Evolutionary conservation across 495 filamentous ascomycete species (phyloP), one percentile per base, ranked within the genome.

Genomic region (Bacidia rubella): DNA sequence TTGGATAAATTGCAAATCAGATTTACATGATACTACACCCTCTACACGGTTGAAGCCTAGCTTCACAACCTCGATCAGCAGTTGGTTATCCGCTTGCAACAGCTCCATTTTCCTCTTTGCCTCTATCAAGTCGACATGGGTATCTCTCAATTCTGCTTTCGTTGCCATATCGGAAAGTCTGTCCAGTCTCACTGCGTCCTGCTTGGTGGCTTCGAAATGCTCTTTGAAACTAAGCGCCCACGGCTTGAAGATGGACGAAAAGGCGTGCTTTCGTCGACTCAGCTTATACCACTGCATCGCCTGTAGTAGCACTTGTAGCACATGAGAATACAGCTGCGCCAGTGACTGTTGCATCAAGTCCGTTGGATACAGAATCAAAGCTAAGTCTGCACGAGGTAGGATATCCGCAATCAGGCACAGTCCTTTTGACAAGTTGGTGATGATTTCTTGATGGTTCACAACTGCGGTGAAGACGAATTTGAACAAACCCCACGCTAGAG

Each of bases 281-380:
- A 65, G 54, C 40, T 65, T 46, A 46, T 65, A 70, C 68, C 68
- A 72, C 0, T 54, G 5, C 24, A 51, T 22, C 2, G 66, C 64
- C 9, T 55, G 53, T 11, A 47, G 38, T 10, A 63, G 47, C 26
- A 70, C 70, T 22, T 59, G 50, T 5, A 70, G 47, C 50, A 72
- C 53, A n/a, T 62, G 47, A 2, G 57, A 59, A 55, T 69, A 69
- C 0, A 72, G 44, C 7, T 45, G 15, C 0, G 59, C 54, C 2
- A 72, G 57, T 10, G 57, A 56, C 5, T 55, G 41, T 44, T 61
- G 54, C 54, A 72, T 69, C 2, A 11, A 2, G 17, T 64, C 50
- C 9, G 64, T 70, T 0, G 68, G 69, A 50, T 69, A 69, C 7
- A 67, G 53, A 0, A 61, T 46, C 0, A 55, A 11, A 11, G 38